Evolutionary conservation across 2,329 filamentous ascomycete species (phyloP), one percentile per base, ranked within the genome.

Genomic region (Aspergillus flavus): DNA sequence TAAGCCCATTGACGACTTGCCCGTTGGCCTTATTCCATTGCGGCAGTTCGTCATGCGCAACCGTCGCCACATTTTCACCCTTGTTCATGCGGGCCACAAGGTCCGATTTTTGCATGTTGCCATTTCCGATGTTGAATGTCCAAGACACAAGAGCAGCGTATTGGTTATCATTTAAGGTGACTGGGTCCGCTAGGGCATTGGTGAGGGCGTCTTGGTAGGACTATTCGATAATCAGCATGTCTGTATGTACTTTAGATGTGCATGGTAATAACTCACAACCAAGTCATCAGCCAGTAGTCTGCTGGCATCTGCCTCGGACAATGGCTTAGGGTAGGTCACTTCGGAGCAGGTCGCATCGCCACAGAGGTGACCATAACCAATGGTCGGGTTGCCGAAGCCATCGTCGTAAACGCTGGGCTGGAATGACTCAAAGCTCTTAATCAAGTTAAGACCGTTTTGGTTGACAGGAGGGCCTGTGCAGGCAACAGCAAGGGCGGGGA

Each of bases 351-450:
- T 72, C 9, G 71, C 64, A 10, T 78, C 74, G 39, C 69, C 63
- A 72, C 83, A 85, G 11, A 83, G 74, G 67, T 85, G 84, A 19
- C 83, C 83, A 64, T 84, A 84, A 3, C 83, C 83, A 0, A 85
- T 79, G 4, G 82, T 85, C 0, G 82, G 81, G 30, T 81, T 73
- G 32, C 82, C 82, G 52, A 79, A 77, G 21, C 82, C 79, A 63
- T 85, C 82, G 6, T 75, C 72, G 26, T 65, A 69, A 19, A 72
- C 69, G 10, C 58, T 68, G 1, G 72, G 57, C 21, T 77, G 68
- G 64, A 76, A 77, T 32, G 73, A 73, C 64, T 80, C 77, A 52
- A 75, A 80, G 64, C 75, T 69, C 58, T 79, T 79, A 62, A 80
- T 77, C 21, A 79, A 68, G 55, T 68, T 50, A 26, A 80, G 61